These are phyloP conservation scores for Pythium utonaiense DNA, from an alignment of 352 stramenopile species.

Conservation along the genomic window DNA sequence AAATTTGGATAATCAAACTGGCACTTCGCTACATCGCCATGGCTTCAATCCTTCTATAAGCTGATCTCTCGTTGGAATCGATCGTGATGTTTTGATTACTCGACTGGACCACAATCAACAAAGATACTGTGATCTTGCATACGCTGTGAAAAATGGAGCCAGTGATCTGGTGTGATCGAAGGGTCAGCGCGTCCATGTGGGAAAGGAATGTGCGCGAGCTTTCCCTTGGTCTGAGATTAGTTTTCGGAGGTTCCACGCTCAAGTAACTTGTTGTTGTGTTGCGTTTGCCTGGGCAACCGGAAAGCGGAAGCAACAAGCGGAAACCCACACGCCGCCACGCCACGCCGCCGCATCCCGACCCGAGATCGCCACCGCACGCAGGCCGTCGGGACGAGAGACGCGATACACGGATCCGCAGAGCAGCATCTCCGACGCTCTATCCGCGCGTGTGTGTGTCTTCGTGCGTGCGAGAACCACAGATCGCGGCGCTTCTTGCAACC, in stretches of 20 bases:
- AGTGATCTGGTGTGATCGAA: conserved; percentile 6
- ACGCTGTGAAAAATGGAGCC: conserved; percentile 4
- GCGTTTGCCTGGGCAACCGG: conserved; percentile 17
- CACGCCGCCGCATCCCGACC: conserved; percentile 14
- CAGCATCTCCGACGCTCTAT: neutral
- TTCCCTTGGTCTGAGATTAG: conserved; percentile 6
- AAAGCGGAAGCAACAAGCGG: conserved; percentile 12
- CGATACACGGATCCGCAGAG: neutral
- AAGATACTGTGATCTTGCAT: conserved; percentile 13
- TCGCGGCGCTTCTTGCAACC: neutral
- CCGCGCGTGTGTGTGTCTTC: neutral
- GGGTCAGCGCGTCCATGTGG: conserved; percentile 10
- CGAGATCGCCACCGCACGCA: conserved; percentile 6
- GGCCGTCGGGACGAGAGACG: neutral
- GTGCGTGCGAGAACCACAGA: neutral
- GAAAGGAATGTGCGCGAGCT: conserved; percentile 19
- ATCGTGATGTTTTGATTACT: conserved; percentile 3
- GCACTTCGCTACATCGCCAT: conserved; percentile 13
- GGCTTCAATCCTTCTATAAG: conserved; percentile 14
- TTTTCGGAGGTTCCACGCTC: conserved; percentile 8
- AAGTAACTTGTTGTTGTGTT: conserved; percentile 23
- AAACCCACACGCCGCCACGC: neutral
- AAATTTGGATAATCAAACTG: conserved; percentile 29
- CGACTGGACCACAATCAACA: neutral
- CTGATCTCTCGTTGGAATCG: neutral